Evolutionary conservation across 306 rosid species (phyloP), one percentile per base, ranked within the genome.

Genomic region (Castanopsis chinensis): DNA sequence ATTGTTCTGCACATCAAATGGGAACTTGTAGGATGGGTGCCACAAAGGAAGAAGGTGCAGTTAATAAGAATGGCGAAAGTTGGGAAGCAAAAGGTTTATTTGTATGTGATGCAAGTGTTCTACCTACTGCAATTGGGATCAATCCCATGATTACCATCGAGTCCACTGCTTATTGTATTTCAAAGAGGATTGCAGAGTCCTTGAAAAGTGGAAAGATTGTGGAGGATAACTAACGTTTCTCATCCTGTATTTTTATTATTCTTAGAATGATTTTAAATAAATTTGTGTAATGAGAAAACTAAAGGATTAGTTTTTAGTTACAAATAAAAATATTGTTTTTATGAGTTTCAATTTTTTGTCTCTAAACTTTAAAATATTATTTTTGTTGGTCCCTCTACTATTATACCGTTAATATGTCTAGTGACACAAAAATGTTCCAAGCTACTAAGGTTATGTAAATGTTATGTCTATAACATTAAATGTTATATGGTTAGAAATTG

Each of bases 121-220:
- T 95, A 10, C 99, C 98, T 1, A 85, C 78, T 65, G 99, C 98
- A 25, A 15, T 90, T 87, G 99, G 99, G 23, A 94, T 93, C 56
- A 95, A 95, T 69, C 99, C 99, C n/a, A 95, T 95, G 99, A 63
- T 95, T 69, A 93, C 99, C 52, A 93, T 95, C 21, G 80, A 93
- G 84, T 83, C 99, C 79, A 95, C 96, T 5, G 90, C 98, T 25
- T 95, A 91, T 71, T 95, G 97, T 74, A 85, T 95, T 83, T 82
- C 98, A 68, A 90, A 63, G 53, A 91, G 80, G 83, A 93, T 95
- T 77, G 97, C 88, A 2, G 86, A 89, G 28, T 86, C 91, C 75
- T 75, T 95, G 74, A 73, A 79, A 53, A 83, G 57, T 25, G 35
- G 77, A 21, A 61, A 75, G 7, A 33, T 35, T 27, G 20, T 3